These are phyloP conservation scores for Bonia amplexicaulis DNA, from an alignment of 176 grass and related monocot genomes.

Conservation along the genomic window DNA sequence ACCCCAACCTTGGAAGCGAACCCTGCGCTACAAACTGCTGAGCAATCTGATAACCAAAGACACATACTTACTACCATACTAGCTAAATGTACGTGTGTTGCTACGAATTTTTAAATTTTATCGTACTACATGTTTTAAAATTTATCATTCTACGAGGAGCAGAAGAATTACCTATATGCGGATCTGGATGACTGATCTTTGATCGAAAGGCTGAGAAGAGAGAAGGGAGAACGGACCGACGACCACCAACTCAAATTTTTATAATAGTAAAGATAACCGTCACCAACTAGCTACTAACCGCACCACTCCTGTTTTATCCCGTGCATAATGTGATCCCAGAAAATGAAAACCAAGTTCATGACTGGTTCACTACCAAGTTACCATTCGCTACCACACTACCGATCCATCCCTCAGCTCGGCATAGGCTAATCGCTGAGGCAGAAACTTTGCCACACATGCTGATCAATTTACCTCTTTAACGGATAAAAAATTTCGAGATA, in stretches of 20 bases:
- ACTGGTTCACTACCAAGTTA: background rate
- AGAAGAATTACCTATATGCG: no score
- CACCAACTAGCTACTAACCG: background rate
- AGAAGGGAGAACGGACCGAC: no score
- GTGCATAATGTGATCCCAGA: background rate
- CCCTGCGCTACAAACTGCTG: background rate
- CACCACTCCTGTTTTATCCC: background rate
- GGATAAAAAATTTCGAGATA: background rate
- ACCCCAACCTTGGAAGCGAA: background rate
- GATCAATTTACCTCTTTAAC: no score
- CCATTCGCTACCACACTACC: background rate
- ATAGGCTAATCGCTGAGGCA: background rate
- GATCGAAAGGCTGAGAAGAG: no score
- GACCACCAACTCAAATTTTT: no score
- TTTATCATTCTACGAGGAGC: no score
- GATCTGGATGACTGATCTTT: no score
- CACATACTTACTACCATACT: background rate
- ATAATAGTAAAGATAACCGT: no score
- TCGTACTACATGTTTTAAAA: no score
- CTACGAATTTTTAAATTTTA: no score
- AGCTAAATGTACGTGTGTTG: no score
- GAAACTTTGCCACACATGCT: background rate
- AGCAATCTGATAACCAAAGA: background rate
- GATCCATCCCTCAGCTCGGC: background rate
- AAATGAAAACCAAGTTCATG: background rate